Base-by-base conservation (phyloP, 2,329 filamentous ascomycete species). In the Diaporthe citri region DNA sequence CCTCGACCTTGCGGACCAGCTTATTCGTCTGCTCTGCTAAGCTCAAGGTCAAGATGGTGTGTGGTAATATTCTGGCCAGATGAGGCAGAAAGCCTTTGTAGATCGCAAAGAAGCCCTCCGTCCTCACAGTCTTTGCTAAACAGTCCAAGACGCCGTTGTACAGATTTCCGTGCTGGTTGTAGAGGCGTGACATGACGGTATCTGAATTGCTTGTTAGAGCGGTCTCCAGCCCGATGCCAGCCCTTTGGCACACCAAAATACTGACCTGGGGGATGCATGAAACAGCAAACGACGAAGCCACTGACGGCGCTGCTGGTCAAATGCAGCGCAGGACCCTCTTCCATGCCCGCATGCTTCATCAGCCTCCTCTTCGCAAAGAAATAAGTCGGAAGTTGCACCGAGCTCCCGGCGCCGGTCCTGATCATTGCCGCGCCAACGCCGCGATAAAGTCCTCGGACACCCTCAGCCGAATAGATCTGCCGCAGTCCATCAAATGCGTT, bases 11-110 rank as follows among this genome's bases (percentile, higher is more conserved):
- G 78, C 93, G 90, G 86, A 99, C 92, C 71, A 97, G 85, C 88
- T 97, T 98, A 85, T 97, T 98, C 13, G 97, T 98, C 87, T 99
- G 97, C 86, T 99, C 97, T 4, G 97, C 97, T 81, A 99, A 88
- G 77, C 93, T 97, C 78, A 99, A 90, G 0, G 96, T 99, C 79
- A 98, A 86, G 82, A 98, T 95, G 52, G 97, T 99, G 84, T 99
- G 97, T 60, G 97, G 97, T 80, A 99, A 86, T 80, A 99, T 98
- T 80, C 97, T 90, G 43, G 97, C 95, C 78, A 99, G 87, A 86
- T 99, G 97, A 22, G 97, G 97, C 81, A 98, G 91, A 87, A 97
- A 98, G 75, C 97, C 97, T 88, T 99, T 99, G 88, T 99, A 99
- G 75, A 99, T 94, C 76, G 97, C 97, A 62, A 98, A 86, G 71